Base-by-base conservation (phyloP, 352 stramenopile genomes). In the Globisporangium parvum region DNA sequence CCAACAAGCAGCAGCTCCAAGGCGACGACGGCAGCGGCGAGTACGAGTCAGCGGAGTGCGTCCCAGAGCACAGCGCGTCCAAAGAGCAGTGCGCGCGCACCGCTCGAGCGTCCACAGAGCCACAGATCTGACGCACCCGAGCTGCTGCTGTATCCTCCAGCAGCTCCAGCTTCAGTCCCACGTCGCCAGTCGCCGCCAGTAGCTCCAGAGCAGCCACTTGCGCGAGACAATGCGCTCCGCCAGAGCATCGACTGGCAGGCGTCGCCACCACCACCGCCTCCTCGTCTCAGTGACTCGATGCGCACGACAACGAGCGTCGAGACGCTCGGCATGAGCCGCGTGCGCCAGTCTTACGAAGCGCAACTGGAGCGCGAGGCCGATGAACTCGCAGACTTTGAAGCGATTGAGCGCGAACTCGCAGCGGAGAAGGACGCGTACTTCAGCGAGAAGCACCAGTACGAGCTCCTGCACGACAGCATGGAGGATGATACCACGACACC, bases 361-460 rank as follows among this genome's bases (percentile, higher is more conserved):
- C 75, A 74, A 24, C 59, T 71, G 24, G 64, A 84, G 37, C 70
- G 67, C 42, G 80, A 92, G 55, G 82, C 82, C 1, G 66, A 87
- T 40, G 82, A 89, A n/a, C 69, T 92, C 40, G 82, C 82, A 0
- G 78, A 86, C 45, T 91, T 92, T 63, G 82, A 92, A 64, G 78
- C 77, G 6, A 76, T 92, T 31, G 82, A 92, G 53, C 66, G 67
- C 17, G 72, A 88, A 55, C 52, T 92, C 33, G 82, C 72, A 0
- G 71, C 67, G 0, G 82, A 92, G 52, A 86, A 83, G 50, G 62
- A 77, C 21, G 55, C 57, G n/a, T 90, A 84, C 62, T 48, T 77
- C 10, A 66, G 55, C 41, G 82, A 92, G 18, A 62, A 62, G 33
- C 49, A 63, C 33, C 62, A 71, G 28, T 53, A 67, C 9, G 56